These are phyloP conservation scores for Clarkia xantiana DNA, from an alignment of 345 rosid species.

Conservation along the genomic window DNA sequence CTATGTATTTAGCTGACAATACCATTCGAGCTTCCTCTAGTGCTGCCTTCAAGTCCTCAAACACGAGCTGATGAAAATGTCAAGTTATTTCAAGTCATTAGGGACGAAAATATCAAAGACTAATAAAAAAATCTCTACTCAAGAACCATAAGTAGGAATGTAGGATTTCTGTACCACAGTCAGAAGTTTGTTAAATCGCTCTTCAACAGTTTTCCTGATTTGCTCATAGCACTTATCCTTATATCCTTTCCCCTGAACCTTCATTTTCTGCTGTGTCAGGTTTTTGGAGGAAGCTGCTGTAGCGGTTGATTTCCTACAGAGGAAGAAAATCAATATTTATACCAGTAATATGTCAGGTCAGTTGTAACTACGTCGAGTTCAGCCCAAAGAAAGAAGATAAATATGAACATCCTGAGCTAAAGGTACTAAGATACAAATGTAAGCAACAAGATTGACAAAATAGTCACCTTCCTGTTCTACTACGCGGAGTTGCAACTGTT, in stretches of 20 bases:
- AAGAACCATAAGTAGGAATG: too few relatives aligned
- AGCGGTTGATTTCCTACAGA: conserved; percentile 41
- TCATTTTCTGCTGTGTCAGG: conserved; percentile 53
- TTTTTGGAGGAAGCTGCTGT: conserved; percentile 44
- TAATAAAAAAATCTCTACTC: conserved; percentile 1
- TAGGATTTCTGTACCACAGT: conserved; percentile 32
- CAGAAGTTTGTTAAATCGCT: conserved; percentile 67
- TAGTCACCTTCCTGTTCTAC: conserved; percentile 62
- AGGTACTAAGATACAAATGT: too few relatives aligned
- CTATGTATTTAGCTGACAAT: conserved; percentile 5
- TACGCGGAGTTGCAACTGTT: conserved; percentile 70
- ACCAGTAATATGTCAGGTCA: too few relatives aligned
- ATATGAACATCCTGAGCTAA: too few relatives aligned
- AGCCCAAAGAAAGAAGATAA: too few relatives aligned
- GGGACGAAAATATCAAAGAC: background rate
- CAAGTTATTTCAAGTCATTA: background rate
- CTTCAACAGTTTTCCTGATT: conserved; percentile 78
- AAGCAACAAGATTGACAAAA: background rate
- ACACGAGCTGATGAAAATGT: conserved; percentile 54
- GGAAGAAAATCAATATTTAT: conserved; percentile 1
- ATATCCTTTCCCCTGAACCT: conserved; percentile 80
- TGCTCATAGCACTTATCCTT: conserved; percentile 97
- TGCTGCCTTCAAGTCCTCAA: conserved; percentile 88
- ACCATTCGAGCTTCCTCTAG: conserved; percentile 91
- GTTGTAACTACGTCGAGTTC: too few relatives aligned